Base-by-base conservation (phyloP, 2,329 filamentous ascomycete species). In the Hypomyces rosellus region DNA sequence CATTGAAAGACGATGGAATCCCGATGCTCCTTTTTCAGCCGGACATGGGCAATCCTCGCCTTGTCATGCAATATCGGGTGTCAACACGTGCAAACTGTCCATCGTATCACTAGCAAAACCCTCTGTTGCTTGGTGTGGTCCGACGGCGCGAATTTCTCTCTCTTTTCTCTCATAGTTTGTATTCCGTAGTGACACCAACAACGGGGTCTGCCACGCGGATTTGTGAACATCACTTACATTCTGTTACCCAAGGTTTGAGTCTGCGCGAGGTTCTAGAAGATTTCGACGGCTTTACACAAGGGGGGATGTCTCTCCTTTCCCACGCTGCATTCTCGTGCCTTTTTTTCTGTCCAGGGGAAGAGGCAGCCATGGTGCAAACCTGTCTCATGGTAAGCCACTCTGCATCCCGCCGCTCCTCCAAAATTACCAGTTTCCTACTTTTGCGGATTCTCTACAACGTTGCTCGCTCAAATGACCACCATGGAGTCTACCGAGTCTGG, bases 181-280 rank as follows among this genome's bases (percentile, higher is more conserved):
- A 34, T n/a, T n/a, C n/a, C n/a, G n/a, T 5, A 20, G 49, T 51
- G 42, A 39, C 49, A 51, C 44, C 39, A 42, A 38, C 49, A 20
- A 20, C 20, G 20, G 43, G 45, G 25, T 30, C 22, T 51, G 22
- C 43, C 45, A 51, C 34, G 49, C 42, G 49, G 38, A 39, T 33
- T 46, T 50, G 25, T 46, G 25, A 22, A 42, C 38, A 16, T 38
- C 33, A 34, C 33, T 30, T 9, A 30, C 15, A 34, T 38, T 6
- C 34, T 45, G 42, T 46, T 25, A 38, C 33, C 42, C 15, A 15
- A 38, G 42, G 38, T n/a, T n/a, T 22, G 8, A 36, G 18, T 37
- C 34, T 41, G 37, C 38, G 33, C 36, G 33, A 42, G 34, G 34
- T 49, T 52, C 46, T 49, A 25, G 50, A 52, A 49, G 22, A 12